Evolutionary conservation across 805 yeast genomes (phyloP).

Genomic region (Hanseniaspora thailandica): DNA sequence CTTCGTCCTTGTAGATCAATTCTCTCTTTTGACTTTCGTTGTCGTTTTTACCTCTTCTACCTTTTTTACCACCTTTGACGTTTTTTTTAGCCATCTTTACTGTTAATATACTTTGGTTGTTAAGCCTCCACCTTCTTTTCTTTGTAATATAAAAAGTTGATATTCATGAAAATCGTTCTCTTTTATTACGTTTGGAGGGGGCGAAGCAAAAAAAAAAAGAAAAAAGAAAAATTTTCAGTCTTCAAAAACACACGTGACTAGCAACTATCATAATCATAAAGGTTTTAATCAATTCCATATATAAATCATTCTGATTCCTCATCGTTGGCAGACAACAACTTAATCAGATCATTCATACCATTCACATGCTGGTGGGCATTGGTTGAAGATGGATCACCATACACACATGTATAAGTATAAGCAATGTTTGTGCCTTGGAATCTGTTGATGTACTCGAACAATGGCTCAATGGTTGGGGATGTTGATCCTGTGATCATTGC

Average conservation of each 20-base stretch:
- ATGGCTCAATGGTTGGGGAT: conserved; percentile 57
- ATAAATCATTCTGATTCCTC: not conserved
- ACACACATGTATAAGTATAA: conserved; percentile 49
- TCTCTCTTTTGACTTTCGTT: conserved; percentile 88
- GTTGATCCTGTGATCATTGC: conserved; percentile 54
- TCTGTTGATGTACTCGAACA: conserved; percentile 43
- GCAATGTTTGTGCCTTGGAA: conserved; percentile 31
- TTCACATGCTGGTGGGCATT: conserved; percentile 52
- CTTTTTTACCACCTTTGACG: conserved; percentile 72
- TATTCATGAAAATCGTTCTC: not conserved
- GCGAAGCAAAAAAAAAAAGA: not conserved
- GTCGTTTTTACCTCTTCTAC: conserved; percentile 96
- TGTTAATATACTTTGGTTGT: not conserved
- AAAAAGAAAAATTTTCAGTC: not conserved
- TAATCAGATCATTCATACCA: conserved; percentile 60
- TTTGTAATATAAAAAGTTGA: not conserved
- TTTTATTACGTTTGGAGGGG: too few relatives aligned
- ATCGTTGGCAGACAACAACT: conserved; percentile 24
- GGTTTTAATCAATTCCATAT: not conserved
- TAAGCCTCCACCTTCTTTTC: not conserved
- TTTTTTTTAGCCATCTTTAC: conserved; percentile 30
- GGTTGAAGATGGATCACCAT: conserved; percentile 40
- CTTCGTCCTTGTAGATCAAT: conserved; percentile 80
- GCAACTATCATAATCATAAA: too few relatives aligned
- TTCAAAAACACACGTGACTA: not conserved